Evolutionary conservation across 1,139 yeast species (phyloP).

Genomic region (Candida smagusa): DNA sequence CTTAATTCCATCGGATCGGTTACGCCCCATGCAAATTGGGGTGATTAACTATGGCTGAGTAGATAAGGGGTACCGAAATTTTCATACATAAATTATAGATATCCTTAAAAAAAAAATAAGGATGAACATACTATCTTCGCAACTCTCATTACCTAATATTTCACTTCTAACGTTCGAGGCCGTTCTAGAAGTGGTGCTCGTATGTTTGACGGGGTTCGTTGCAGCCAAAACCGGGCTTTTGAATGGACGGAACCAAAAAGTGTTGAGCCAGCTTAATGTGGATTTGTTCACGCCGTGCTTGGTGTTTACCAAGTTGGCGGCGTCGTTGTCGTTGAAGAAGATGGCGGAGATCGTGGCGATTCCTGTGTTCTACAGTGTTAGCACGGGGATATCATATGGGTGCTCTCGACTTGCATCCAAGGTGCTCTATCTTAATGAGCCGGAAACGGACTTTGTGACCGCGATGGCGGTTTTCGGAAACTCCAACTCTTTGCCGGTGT

Average conservation of each 20-base stretch:
- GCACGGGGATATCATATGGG: constrained; percentile 58
- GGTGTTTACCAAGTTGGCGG: constrained; percentile 76
- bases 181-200: constrained; percentile 70
- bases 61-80: background rate
- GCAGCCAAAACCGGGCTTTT: constrained; percentile 63
- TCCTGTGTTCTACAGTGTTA: constrained; percentile 66
- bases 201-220: constrained; percentile 68
- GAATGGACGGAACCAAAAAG: constrained; percentile 60
- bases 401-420: constrained; percentile 52
- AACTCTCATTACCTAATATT: constrained; percentile 52
- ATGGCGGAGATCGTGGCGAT: constrained; percentile 68
- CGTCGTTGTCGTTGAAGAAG: constrained; percentile 64
- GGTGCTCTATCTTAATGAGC: constrained; percentile 49
- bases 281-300: constrained; percentile 83
- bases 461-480: constrained; percentile 91
- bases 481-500: constrained; percentile 78
- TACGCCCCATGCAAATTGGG: too few species aligned
- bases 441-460: constrained; percentile 76
- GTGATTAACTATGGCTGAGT: background rate
- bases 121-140: constrained; percentile 8
- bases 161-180: constrained; percentile 73
- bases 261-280: constrained; percentile 65
- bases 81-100: background rate
- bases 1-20: too few species aligned
- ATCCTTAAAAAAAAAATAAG: background rate